Base-by-base conservation (phyloP, 1,139 yeast species). In the Debaryomyces fabryi region DNA sequence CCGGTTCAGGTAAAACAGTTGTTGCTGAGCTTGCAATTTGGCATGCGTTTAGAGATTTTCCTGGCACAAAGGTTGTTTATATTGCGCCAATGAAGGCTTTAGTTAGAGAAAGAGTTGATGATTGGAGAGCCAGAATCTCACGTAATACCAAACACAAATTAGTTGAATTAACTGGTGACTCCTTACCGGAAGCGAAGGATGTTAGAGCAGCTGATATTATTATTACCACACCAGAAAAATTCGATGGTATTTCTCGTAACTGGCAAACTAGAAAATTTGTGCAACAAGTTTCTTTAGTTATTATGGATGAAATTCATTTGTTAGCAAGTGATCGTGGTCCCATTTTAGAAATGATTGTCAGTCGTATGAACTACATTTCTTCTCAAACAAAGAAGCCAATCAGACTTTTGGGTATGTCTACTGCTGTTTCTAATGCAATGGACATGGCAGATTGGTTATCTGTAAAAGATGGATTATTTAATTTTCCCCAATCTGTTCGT, bases 11-110 rank as follows among this genome's bases (percentile, higher is more conserved):
- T 56, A 95, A 95, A 65, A 95, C 99, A 0, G 88, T 93, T 38
- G 99, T 95, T 23, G 97, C 98, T 0, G 99, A 95, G 63, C 72
- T 95, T 52, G 98, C 98, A 0, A 88, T 93, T 13, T 95, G 98
- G 98, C 93, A 90, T 63, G 97, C 98, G 0, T 87, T 91, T 62
- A 81, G 77, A 45, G 85, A 86, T 43, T 83, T 78, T 50, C 96
- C 97, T 0, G 85, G 85, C 0, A 85, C 93, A 0, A 92, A 92
- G 59, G 78, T 92, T 44, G 97, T 92, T 8, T 95, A 95, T 64
- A 92, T 95, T 70, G 99, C 99, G 0, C 99, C 99, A 3, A 95
- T 95, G 99, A 95, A 95, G 63, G 99, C 99, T 0, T 79, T 95
- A 63, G 99, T 95, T 2, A 78, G 97, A 53, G 99, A 95, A 70